Evolutionary conservation across 352 stramenopile species (phyloP), one percentile per base, ranked within the genome.

Genomic region (Phytophthora palmivora): DNA sequence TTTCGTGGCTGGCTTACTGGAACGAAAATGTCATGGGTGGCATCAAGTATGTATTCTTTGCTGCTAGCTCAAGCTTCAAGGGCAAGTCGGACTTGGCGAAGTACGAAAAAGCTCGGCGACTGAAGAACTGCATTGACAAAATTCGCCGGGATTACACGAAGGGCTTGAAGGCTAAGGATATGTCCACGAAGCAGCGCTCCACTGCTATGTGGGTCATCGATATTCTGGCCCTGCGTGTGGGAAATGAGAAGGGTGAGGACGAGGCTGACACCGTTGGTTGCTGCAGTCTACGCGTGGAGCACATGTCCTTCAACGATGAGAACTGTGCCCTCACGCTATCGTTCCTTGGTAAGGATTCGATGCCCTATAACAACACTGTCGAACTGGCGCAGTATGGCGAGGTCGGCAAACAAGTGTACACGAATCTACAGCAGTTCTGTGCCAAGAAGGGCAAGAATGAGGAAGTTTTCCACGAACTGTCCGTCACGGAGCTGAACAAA

Each of bases 201-300:
- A 99, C 97, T 24, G 97, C 97, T n/a, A 99, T 99, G 87, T 99
- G 97, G 97, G 95, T 99, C 34, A 99, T 99, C 71, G 98, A 99
- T 87, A 79, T 97, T 38, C 77, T 99, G n/a, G 98, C 98, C 7
- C 79, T 99, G 60, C 97, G 98, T 98, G 98, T 99, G 15, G 98
- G 98, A 56, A 98, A 98, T 54, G 98, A 99, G 67, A 99, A 99
- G 70, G 97, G 97, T 55, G 98, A 98, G 21, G 96, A 98, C 43
- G 96, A 99, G 65, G 98, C 98, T 38, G 98, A 99, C 70, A 99
- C 98, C 3, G 98, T 99, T 15, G 98, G 98, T 54, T 99, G 98
- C 82, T 99, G 98, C 69, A 99, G 95, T 48, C 82, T 99, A 15
- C 94, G 98, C 19, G 94, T 99, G 4, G 98, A 99, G 79, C 98